Evolutionary conservation across 441 rosid genomes (phyloP).

Genomic region (Bruguiera hainesii): DNA sequence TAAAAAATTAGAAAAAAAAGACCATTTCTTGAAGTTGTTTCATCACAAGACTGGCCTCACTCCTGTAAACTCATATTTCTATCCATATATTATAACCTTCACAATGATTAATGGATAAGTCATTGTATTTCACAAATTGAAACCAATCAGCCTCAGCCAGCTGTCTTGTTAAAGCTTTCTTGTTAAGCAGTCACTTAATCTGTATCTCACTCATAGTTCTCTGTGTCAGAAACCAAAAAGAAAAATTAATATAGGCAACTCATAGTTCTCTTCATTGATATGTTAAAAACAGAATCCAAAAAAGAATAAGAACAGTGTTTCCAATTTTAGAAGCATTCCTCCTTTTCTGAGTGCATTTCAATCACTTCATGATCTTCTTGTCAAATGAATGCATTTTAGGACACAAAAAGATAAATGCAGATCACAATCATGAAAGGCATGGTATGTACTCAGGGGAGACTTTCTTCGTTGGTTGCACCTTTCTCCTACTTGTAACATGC

Average conservation of each 20-base stretch:
- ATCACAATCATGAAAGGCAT: constrained; percentile 18
- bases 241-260: not conserved
- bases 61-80: constrained; percentile 40
- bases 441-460: constrained; percentile 49
- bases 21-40: constrained; percentile 95
- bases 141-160: constrained; percentile 37
- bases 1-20: constrained; percentile 13
- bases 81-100: constrained; percentile 29
- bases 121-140: constrained; percentile 25
- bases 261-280: not conserved
- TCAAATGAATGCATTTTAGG: constrained; percentile 29
- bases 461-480: constrained; percentile 53
- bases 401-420: constrained; percentile 20
- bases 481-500: constrained; percentile 81
- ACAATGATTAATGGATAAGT: constrained; percentile 19
- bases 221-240: constrained; percentile 28
- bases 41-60: constrained; percentile 65
- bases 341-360: constrained; percentile 54
- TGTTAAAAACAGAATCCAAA: constrained; percentile 14
- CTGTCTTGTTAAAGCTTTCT: constrained; percentile 47
- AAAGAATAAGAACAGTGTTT: constrained; percentile 48
- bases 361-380: constrained; percentile 51
- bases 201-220: constrained; percentile 55
- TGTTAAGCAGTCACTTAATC: constrained; percentile 48
- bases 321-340: constrained; percentile 56